Evolutionary conservation across 2,329 filamentous ascomycete species (phyloP), one percentile per base, ranked within the genome.

Genomic region (Ophiostoma ips): DNA sequence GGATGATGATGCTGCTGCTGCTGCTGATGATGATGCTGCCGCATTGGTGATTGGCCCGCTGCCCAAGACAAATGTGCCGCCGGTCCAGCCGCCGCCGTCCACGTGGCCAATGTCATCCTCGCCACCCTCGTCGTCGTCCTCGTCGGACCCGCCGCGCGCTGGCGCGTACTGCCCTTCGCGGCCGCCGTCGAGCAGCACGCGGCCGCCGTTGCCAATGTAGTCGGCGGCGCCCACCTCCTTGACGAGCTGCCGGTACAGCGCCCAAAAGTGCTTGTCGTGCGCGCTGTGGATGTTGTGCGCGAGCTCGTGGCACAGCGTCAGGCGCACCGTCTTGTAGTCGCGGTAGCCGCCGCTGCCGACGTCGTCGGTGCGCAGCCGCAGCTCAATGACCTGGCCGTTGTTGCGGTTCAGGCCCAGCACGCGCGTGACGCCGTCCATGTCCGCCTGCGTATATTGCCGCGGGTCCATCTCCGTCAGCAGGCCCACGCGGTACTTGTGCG

Each of bases 391-490:
- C 64, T 95, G 84, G 53, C 92, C 92, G 3, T 72, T 66, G 61
- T 96, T 95, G 11, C 87, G 73, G 62, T 98, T 98, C 37, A 96
- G 64, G 0, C 92, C 92, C 0, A 96, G 67, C 1, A 86, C 89
- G 41, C 87, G 76, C 46, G 81, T 81, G n/a, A 73, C 75, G 44
- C 77, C 76, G 59, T 92, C 83, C 60, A 86, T 83, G 40, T 77
- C 85, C 1, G 70, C 64, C 55, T 74, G 64, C 0, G 89, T 95
- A 64, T 95, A 80, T 57, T 82, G 75, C 0, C 82, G 73, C 0
- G 92, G 92, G 59, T 98, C 85, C 90, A 98, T 96, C 66, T 98
- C 92, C 0, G 89, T 95, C 24, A 98, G 72, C 3, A 96, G 66
- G 0, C 83, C 83, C 1, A 98, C 92, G 18, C 75, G 77, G 69